phyloP scores from a whole-genome alignment of 441 rosid species.

The Dalechampia spathulata region DNA sequence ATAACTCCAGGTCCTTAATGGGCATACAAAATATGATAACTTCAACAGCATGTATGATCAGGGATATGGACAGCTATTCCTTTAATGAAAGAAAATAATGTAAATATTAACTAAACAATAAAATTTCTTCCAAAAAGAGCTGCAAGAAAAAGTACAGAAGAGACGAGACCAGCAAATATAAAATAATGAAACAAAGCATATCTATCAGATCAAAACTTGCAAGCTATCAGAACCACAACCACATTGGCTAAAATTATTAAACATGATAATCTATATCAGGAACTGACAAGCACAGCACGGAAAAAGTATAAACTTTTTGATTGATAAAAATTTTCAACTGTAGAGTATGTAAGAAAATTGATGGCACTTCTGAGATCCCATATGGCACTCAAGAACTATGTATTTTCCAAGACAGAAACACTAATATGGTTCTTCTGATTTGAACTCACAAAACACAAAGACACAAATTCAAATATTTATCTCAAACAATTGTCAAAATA shows the following conservation, averaged over 20 bases:
- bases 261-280: background rate
- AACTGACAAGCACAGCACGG: background rate
- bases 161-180: background rate
- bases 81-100: background rate
- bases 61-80: background rate
- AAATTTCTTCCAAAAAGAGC: too few relatives aligned
- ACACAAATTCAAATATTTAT: background rate
- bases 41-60: background rate
- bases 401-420: background rate
- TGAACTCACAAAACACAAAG: background rate
- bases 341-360: background rate
- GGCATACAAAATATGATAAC: background rate
- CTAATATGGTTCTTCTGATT: background rate
- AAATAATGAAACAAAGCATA: background rate
- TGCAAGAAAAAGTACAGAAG: background rate
- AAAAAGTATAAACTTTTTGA: background rate
- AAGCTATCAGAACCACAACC: background rate
- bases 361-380: background rate
- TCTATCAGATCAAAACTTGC: too few relatives aligned
- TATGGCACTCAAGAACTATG: slow-evolving; percentile 1
- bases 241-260: background rate
- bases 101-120: background rate
- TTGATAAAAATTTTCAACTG: background rate
- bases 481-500: background rate
- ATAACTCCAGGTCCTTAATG: background rate